Percentiles rank a stretch among this genome's conserved stretches.
phyloP scores from a whole-genome alignment of 371 early-diverging fungal genomes.

The Syncephalastrum racemosum region DNA sequence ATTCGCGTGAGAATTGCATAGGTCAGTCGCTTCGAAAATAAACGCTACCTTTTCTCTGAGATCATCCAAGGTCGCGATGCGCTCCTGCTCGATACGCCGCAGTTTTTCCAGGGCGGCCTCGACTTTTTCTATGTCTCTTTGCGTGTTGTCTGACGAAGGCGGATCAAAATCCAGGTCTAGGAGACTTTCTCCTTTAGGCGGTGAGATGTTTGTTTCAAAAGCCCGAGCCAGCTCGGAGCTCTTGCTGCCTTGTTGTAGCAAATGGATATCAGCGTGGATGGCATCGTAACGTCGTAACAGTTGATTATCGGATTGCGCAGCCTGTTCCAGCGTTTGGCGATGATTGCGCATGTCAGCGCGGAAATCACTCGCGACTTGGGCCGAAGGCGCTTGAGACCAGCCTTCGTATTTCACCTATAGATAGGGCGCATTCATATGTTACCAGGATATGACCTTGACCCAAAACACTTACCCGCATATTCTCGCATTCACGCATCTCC shows the following conservation, averaged over 20 bases:
- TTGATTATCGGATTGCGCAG: slow-evolving; percentile 69
- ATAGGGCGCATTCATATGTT: background rate
- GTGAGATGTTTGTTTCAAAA: slow-evolving; percentile 59
- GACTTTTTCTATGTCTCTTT: slow-evolving; percentile 60
- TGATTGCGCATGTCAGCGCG: slow-evolving; percentile 80
- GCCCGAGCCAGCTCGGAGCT: slow-evolving; percentile 61
- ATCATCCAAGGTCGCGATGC: slow-evolving; percentile 75
- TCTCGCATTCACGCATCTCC: slow-evolving; percentile 87
- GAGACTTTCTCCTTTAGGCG: slow-evolving; percentile 15
- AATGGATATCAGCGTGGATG: slow-evolving; percentile 52
- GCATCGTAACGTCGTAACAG: slow-evolving; percentile 60
- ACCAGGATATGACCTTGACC: background rate
- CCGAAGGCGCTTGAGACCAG: slow-evolving; percentile 88
- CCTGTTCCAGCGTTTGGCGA: slow-evolving; percentile 78
- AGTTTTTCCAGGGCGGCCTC: slow-evolving; percentile 74
- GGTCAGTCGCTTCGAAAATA: background rate
- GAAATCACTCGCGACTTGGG: slow-evolving; percentile 67
- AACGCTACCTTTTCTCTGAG: slow-evolving; percentile 73
- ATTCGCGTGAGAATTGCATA: background rate
- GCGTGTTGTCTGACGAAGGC: slow-evolving; percentile 40
- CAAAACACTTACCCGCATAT: slow-evolving; percentile 55
- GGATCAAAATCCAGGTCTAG: background rate
- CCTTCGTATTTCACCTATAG: slow-evolving; percentile 66
- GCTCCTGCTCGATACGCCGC: slow-evolving; percentile 74
- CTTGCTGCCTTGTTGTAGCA: slow-evolving; percentile 57